Conservation (phyloP, 140 eudicot species). For the Stevia rebaudiana region DNA sequence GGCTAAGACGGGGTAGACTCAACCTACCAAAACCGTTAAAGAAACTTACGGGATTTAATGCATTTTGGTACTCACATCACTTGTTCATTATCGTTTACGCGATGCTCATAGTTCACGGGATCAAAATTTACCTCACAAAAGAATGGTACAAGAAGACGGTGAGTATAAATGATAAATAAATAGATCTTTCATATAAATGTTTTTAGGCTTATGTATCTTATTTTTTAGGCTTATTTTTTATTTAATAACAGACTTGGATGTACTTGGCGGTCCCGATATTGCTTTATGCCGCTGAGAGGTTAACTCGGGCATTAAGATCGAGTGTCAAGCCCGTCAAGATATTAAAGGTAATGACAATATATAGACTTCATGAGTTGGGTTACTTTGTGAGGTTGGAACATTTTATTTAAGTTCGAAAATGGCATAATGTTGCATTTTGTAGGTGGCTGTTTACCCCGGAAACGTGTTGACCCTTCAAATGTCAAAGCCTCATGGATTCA, state of each 20-base stretch:
- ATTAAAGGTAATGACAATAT: conserved; percentile 45
- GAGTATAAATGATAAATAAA: conserved; percentile 10
- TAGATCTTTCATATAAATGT: background rate
- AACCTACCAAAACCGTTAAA: conserved; percentile 48
- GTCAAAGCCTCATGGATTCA: conserved; percentile 38
- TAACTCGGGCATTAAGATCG: conserved; percentile 59
- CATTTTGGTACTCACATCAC: conserved; percentile 97
- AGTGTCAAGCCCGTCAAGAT: conserved; percentile 69
- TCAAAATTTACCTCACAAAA: conserved; percentile 63
- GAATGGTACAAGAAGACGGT: conserved; percentile 86
- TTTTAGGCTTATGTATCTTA: background rate
- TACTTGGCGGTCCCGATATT: conserved; percentile 67
- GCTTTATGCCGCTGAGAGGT: conserved; percentile 63
- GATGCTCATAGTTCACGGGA: conserved; percentile 62
- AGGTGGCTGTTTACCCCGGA: conserved; percentile 46
- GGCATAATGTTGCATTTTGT: background rate
- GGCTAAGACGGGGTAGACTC: conserved; percentile 56
- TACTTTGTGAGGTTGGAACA: background rate
- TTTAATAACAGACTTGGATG: conserved; percentile 71
- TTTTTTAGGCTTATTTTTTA: background rate
- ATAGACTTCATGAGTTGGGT: background rate
- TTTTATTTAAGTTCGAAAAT: background rate
- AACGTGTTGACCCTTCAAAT: conserved; percentile 43
- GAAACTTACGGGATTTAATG: conserved; percentile 75
- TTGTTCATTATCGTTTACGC: conserved; percentile 67